Conservation (phyloP, 495 filamentous ascomycete genomes). For the Penicillium crystallinum region DNA sequence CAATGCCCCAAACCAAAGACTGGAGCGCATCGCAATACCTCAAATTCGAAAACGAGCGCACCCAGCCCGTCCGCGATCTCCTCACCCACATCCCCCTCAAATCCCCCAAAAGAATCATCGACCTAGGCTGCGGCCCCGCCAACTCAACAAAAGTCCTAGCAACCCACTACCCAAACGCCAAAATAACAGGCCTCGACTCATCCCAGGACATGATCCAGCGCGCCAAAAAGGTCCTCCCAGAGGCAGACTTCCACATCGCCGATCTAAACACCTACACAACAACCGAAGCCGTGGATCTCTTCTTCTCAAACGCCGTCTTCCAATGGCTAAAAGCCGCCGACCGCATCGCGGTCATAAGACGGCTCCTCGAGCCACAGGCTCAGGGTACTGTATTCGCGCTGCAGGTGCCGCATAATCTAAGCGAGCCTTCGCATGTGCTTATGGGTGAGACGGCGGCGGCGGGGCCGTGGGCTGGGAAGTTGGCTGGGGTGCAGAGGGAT, state of each 20-base stretch:
- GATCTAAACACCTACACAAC: slow-evolving; percentile 39
- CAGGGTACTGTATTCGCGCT: slow-evolving; percentile 47
- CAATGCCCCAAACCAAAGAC: slow-evolving; percentile 29
- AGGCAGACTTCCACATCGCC: slow-evolving; percentile 30
- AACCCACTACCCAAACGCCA: slow-evolving; percentile 39
- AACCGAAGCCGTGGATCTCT: slow-evolving; percentile 31
- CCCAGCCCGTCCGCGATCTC: slow-evolving; percentile 41
- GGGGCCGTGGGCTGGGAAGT: slow-evolving; percentile 33
- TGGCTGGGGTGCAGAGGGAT: slow-evolving; percentile 39
- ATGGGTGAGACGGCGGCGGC: slow-evolving; percentile 43
- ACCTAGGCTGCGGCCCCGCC: slow-evolving; percentile 53
- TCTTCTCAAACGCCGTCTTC: slow-evolving; percentile 52
- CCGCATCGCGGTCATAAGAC: slow-evolving; percentile 39
- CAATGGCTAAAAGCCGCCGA: slow-evolving; percentile 46
- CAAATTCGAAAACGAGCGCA: slow-evolving; percentile 44
- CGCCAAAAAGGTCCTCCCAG: slow-evolving; percentile 32
- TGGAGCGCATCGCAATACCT: slow-evolving; percentile 47
- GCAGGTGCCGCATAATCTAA: slow-evolving; percentile 50
- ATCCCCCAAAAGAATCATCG: slow-evolving; percentile 38
- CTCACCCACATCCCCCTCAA: slow-evolving; percentile 31
- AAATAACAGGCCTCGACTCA: slow-evolving; percentile 48
- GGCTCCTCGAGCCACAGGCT: slow-evolving; percentile 32
- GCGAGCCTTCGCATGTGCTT: slow-evolving; percentile 41
- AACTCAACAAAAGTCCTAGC: slow-evolving; percentile 46
- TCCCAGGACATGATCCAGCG: slow-evolving; percentile 48